Conservation (phyloP, 129 eudicot genomes). For the Helichrysum umbraculigerum region DNA sequence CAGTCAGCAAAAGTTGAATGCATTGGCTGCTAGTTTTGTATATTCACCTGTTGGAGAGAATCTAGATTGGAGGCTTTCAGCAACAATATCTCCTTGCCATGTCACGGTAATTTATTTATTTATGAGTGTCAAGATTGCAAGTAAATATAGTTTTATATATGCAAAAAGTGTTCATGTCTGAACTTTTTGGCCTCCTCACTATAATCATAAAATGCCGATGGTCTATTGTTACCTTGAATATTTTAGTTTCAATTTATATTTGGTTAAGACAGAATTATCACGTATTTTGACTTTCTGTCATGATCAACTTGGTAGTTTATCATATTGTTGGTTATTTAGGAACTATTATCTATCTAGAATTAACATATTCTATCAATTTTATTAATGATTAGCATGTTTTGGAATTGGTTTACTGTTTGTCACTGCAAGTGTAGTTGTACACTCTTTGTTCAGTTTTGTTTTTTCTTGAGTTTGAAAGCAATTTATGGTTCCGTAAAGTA, state of each 20-base stretch:
- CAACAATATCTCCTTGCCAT: conserved; percentile 97
- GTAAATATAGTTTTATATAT: background rate
- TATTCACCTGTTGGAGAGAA: conserved; percentile 78
- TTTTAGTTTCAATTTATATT: background rate
- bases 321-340: conserved; percentile 6
- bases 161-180: background rate
- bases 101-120: conserved; percentile 64
- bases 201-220: conserved; percentile 6
- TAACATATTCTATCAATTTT: background rate
- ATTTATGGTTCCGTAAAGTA: background rate
- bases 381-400: background rate
- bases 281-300: background rate
- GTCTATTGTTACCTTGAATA: conserved; percentile 3
- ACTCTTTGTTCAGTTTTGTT: background rate
- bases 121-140: background rate
- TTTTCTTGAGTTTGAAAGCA: background rate
- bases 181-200: background rate
- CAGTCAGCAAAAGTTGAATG: conserved; percentile 84
- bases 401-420: background rate
- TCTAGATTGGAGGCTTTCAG: conserved; percentile 94
- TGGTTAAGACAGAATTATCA: background rate
- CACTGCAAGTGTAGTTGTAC: background rate
- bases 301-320: background rate
- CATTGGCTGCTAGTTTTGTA: conserved; percentile 84
- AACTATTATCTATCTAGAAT: conserved; percentile 4